phyloP scores from a whole-genome alignment of 75 land plant genomes.

The Pinus albicaulis region DNA sequence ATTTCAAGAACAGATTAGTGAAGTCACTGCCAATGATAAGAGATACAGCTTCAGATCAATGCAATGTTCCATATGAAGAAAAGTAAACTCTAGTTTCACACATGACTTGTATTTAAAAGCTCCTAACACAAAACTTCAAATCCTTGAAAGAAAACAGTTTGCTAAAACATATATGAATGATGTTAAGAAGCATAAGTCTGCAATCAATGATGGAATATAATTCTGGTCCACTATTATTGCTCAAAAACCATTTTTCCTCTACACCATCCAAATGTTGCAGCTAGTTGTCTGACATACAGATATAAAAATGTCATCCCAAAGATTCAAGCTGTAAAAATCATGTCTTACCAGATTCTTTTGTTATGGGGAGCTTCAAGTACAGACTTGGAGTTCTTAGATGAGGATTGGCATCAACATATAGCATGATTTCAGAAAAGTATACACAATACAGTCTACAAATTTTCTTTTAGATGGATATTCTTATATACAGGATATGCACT shows the following conservation, averaged over 20 bases:
- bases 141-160: neutral
- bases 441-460: too few species aligned
- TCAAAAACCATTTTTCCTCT: neutral
- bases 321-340: too few species aligned
- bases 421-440: too few species aligned
- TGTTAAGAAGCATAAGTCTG: neutral
- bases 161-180: neutral
- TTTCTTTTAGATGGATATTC: too few species aligned
- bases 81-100: neutral
- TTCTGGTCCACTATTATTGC: neutral
- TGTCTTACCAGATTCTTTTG: too few species aligned
- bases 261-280: neutral
- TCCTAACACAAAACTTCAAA: neutral
- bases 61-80: neutral
- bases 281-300: neutral
- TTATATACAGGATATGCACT: too few species aligned
- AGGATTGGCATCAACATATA: neutral
- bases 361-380: neutral
- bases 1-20: constrained; percentile 30
- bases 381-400: neutral
- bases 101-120: neutral
- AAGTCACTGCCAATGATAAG: constrained; percentile 16
- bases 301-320: too few species aligned
- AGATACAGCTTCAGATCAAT: neutral
- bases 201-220: neutral